A percentile compares a stretch with the other conserved stretches of the same genome.
These are phyloP conservation scores for Centella asiatica DNA, from an alignment of 129 eudicot genomes.

Conservation along the genomic window DNA sequence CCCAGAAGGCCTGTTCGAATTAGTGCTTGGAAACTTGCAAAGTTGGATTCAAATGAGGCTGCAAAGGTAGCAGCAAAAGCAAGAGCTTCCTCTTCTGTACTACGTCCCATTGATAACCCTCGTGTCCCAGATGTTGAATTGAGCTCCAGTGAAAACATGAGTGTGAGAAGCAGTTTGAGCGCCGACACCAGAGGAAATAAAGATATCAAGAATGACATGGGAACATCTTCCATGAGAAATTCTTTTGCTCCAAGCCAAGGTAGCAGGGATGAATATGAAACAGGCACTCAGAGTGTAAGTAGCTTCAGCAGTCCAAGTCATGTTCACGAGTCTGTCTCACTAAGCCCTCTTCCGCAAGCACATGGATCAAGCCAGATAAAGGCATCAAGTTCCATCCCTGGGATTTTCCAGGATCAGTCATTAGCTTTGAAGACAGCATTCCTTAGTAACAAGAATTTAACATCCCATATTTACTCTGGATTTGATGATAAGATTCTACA, in stretches of 20 bases:
- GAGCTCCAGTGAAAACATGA: constrained; percentile 72
- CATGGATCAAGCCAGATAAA: constrained; percentile 5
- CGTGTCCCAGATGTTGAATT: constrained; percentile 40
- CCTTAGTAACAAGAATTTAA: constrained; percentile 6
- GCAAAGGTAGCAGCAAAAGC: constrained; percentile 85
- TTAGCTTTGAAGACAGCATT: constrained; percentile 5
- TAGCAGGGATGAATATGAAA: constrained; percentile 72
- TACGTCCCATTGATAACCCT: constrained; percentile 55
- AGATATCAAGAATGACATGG: constrained; percentile 35
- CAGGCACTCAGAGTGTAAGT: constrained; percentile 69
- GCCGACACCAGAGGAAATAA: constrained; percentile 33
- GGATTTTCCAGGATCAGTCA: constrained; percentile 18
- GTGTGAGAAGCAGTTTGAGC: constrained; percentile 68
- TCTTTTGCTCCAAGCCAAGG: constrained; percentile 73
- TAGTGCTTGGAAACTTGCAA: constrained; percentile 96
- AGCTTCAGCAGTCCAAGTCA: constrained; percentile 85
- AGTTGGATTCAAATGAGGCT: constrained; percentile 74
- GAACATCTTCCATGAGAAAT: constrained; percentile 38
- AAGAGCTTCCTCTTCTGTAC: constrained; percentile 85
- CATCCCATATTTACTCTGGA: constrained; percentile 28
- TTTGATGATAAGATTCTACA: constrained; percentile 34
- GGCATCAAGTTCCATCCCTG: constrained; percentile 3
- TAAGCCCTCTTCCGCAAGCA: constrained; percentile 59
- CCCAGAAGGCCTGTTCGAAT: constrained; percentile 62
- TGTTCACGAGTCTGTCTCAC: constrained; percentile 53